phyloP scores from a whole-genome alignment of 2,329 filamentous ascomycete genomes.

The Cordyceps fumosorosea region DNA sequence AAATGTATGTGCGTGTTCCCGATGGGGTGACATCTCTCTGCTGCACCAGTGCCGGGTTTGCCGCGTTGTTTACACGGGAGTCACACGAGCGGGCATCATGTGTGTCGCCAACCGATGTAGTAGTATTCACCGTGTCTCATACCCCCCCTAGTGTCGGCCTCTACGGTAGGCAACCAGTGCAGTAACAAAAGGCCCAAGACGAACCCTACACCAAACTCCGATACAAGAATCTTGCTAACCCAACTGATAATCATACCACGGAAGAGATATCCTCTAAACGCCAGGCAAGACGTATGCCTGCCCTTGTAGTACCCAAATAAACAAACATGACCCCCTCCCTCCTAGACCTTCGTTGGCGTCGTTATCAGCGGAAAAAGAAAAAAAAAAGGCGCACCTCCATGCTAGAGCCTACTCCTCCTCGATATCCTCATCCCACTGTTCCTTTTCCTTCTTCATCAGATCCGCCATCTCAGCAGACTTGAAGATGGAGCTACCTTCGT shows the following conservation, averaged over 20 bases:
- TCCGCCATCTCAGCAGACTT: conserved; percentile 64
- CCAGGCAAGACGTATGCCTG: not conserved
- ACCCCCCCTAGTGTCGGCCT: not conserved
- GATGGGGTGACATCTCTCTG: not conserved
- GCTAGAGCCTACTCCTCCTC: conserved; percentile 50
- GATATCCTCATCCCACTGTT: conserved; percentile 75
- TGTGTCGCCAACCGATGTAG: not conserved
- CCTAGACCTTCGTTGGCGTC: not conserved
- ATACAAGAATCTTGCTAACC: not conserved
- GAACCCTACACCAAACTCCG: not conserved
- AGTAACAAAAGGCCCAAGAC: not conserved
- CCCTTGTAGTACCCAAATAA: not conserved
- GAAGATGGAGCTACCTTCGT: conserved; percentile 66
- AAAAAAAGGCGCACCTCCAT: too few relatives aligned
- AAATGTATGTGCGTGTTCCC: not conserved
- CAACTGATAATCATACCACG: not conserved
- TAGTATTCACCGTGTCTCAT: not conserved
- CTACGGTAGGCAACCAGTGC: not conserved
- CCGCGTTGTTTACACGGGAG: not conserved
- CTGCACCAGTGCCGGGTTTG: not conserved
- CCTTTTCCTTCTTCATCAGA: conserved; percentile 67
- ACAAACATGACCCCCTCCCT: not conserved
- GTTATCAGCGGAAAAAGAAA: not conserved
- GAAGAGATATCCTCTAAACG: not conserved
- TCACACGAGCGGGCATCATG: not conserved